Evolutionary conservation across 768 basidiomycete species (phyloP), one percentile per base, ranked within the genome.

Genomic region (Auricularia heimuer): DNA sequence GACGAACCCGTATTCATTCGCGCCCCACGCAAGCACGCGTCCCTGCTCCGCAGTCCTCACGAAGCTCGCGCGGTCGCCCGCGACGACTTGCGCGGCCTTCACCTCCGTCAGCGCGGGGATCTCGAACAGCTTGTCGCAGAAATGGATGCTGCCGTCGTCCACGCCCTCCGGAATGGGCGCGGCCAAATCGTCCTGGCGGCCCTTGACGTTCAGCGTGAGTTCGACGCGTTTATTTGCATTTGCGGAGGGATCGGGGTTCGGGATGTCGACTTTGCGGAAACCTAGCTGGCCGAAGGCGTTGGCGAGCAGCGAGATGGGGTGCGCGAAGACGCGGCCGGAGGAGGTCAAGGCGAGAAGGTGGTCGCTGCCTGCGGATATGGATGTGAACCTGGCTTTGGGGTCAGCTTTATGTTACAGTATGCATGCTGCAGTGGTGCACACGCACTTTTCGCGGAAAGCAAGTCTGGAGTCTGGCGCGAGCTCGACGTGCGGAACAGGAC

Each of bases 231-330:
- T 34, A 42, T 14, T 39, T 37, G 21, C 54, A 62, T 34, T 29
- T 29, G 11, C 61, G 62, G 51, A 2, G 29, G 54, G 63, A 67
- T 4, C 58, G 70, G n/a, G 68, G 66, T 68, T 63, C 14, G 29
- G 73, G 2, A 89, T 78, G 62, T 83, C 76, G 61, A 88, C 80
- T 67, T 83, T 84, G 35, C 86, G 83, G 68, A 90, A 80, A 6
- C 94, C 94, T 7, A 98, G 84, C 72, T 97, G 94, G 1, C 91
- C 90, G 71, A 86, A 83, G 1, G 82, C 76, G 75, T 98, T 98
- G 35, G 89, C 94, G 8, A 81, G 73, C 67, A 84, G 84, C 67
- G 83, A 84, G 54, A 91, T 78, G 0, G 94, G 91, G 70, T 92
- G 85, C 2, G 86, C 83, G 72, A 90, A 94, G 3, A 89, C 82